These are phyloP conservation scores for Phytophthora foliorum DNA, from an alignment of 352 stramenopile genomes.

Conservation along the genomic window DNA sequence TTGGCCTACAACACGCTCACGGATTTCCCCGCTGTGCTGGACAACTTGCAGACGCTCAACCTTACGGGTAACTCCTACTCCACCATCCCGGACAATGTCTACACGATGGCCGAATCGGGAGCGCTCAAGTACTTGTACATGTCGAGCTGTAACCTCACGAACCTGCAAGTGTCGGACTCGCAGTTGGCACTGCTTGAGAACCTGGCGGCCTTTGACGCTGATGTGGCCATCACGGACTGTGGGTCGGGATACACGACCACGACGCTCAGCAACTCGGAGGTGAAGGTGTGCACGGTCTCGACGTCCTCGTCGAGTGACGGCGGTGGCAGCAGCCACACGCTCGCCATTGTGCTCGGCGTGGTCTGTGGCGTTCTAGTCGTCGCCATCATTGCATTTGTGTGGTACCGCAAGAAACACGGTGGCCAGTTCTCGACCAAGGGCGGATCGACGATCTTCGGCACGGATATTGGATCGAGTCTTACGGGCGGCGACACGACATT, in stretches of 20 bases:
- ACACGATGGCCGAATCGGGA: slow-evolving; percentile 43
- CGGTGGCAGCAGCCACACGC: slow-evolving; percentile 37
- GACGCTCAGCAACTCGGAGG: slow-evolving; percentile 29
- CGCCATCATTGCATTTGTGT: slow-evolving; percentile 49
- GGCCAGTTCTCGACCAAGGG: slow-evolving; percentile 41
- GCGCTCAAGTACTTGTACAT: slow-evolving; percentile 62
- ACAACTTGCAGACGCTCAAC: slow-evolving; percentile 49
- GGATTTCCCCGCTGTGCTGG: slow-evolving; percentile 47
- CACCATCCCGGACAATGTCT: slow-evolving; percentile 57
- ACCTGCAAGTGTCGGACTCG: slow-evolving; percentile 50
- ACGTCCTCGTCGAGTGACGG: slow-evolving; percentile 24
- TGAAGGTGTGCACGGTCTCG: slow-evolving; percentile 43
- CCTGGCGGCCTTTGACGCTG: slow-evolving; percentile 53
- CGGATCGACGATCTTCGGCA: slow-evolving; percentile 37
- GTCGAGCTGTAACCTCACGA: slow-evolving; percentile 60
- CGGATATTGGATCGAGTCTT: slow-evolving; percentile 48
- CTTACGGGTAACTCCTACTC: slow-evolving; percentile 57
- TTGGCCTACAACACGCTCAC: slow-evolving; percentile 57
- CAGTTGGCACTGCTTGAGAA: slow-evolving; percentile 55
- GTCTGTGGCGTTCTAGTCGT: slow-evolving; percentile 55
- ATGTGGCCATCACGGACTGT: slow-evolving; percentile 58
- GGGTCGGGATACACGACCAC: slow-evolving; percentile 24
- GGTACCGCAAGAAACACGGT: slow-evolving; percentile 52
- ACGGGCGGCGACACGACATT: slow-evolving; percentile 46
- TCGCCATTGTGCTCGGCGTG: slow-evolving; percentile 56